These are phyloP conservation scores for Plasmodium sp. DNA, from an alignment of 169 alveolate genomes.

Conservation along the genomic window DNA sequence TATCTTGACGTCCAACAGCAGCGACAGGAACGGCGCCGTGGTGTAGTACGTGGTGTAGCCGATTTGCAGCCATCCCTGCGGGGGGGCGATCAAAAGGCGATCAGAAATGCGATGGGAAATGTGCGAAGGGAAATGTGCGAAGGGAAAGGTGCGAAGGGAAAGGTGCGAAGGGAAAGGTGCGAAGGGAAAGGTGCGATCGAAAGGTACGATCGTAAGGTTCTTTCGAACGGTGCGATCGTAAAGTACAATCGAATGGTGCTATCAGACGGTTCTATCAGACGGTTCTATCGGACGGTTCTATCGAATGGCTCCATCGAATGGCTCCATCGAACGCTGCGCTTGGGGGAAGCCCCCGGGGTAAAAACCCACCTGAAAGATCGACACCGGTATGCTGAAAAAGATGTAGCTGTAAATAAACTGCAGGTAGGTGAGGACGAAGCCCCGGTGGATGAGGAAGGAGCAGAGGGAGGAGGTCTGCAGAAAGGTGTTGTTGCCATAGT, in stretches of 20 bases:
- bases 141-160: background rate
- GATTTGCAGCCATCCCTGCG: constrained; percentile 95
- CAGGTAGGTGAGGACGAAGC: constrained; percentile 94
- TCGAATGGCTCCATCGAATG: no score
- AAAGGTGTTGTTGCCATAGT: constrained; percentile 98
- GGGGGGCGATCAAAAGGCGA: background rate
- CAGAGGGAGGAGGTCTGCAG: constrained; percentile 94
- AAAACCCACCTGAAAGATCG: constrained; percentile 90
- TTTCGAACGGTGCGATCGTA: background rate
- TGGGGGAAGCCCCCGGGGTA: no score
- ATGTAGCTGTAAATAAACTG: constrained; percentile 93
- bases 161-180: background rate
- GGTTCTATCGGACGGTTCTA: no score
- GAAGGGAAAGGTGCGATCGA: background rate
- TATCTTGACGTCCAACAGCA: constrained; percentile 95
- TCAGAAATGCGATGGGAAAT: background rate
- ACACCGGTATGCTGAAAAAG: constrained; percentile 94
- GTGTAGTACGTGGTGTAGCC: constrained; percentile 99
- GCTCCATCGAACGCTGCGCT: no score
- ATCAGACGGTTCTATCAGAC: background rate
- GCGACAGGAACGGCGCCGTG: constrained; percentile 95
- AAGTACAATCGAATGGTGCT: no score
- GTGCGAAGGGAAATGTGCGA: background rate
- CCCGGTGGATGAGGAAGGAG: constrained; percentile 97
- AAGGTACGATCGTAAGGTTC: no score